These are phyloP conservation scores for Pseudisothecium myosuroides DNA, from an alignment of 225 moss, liverwort and hornwort species.

Conservation along the genomic window DNA sequence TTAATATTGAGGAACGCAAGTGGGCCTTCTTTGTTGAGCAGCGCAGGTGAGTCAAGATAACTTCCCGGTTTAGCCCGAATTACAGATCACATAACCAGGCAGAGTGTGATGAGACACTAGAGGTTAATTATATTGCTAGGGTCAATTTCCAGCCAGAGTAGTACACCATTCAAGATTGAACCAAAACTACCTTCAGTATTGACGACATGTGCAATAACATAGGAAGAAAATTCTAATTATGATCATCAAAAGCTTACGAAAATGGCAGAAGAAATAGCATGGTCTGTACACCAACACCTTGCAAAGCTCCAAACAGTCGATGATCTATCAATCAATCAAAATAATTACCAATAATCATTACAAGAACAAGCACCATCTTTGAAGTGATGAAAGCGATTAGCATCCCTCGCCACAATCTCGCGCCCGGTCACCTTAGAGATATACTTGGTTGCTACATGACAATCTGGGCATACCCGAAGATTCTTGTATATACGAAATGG, in stretches of 20 bases:
- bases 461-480: not conserved
- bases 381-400: not conserved
- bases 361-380: not conserved
- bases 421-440: not conserved
- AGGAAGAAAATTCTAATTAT: not conserved
- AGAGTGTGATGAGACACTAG: not conserved
- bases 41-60: not conserved
- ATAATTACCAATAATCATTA: not conserved
- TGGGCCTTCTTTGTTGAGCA: not conserved
- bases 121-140: not conserved
- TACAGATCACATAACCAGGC: too few relatives aligned
- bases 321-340: not conserved
- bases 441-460: not conserved
- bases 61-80: not conserved
- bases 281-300: not conserved
- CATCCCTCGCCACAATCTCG: not conserved
- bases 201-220: not conserved
- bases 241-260: not conserved
- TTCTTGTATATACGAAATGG: not conserved
- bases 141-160: not conserved
- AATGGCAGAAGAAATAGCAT: not conserved
- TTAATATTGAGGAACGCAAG: not conserved
- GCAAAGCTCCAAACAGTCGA: not conserved
- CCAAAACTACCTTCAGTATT: not conserved
- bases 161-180: not conserved